Conservation (phyloP, 2,329 filamentous ascomycete species). For the Aspergillus luchuensis region DNA sequence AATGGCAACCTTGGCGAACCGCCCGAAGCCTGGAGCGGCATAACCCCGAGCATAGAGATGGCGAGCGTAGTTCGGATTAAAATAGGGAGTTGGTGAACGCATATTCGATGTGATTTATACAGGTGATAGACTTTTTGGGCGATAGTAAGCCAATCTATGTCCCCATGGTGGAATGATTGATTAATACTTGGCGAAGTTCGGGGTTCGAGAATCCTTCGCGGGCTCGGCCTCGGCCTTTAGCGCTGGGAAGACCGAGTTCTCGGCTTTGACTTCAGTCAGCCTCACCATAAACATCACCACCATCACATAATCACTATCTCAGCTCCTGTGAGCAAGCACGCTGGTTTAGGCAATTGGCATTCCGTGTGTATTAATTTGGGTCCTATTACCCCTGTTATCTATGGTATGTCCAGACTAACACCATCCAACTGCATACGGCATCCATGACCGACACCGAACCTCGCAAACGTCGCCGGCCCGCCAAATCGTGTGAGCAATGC, state of each 20-base stretch:
- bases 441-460: slow-evolving; percentile 11
- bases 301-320: neutral
- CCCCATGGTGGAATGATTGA: neutral
- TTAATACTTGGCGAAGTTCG: neutral
- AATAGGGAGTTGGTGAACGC: neutral
- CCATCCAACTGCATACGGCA: neutral
- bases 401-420: neutral
- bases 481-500: slow-evolving; percentile 32
- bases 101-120: neutral
- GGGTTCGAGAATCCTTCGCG: neutral
- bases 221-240: neutral
- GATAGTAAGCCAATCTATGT: neutral
- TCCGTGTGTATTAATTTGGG: too few species aligned
- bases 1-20: neutral
- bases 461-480: slow-evolving; percentile 32
- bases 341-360: neutral
- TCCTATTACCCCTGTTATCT: too few species aligned
- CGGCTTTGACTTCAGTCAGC: neutral
- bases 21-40: neutral
- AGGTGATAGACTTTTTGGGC: neutral
- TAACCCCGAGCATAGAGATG: neutral
- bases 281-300: neutral
- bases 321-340: too few species aligned
- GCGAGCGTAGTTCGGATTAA: neutral
- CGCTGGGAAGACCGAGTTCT: neutral